A percentile compares a stretch with the other conserved stretches of the same genome.
Conservation (phyloP, 768 basidiomycete species). For the Boletus vinaceobasis region DNA sequence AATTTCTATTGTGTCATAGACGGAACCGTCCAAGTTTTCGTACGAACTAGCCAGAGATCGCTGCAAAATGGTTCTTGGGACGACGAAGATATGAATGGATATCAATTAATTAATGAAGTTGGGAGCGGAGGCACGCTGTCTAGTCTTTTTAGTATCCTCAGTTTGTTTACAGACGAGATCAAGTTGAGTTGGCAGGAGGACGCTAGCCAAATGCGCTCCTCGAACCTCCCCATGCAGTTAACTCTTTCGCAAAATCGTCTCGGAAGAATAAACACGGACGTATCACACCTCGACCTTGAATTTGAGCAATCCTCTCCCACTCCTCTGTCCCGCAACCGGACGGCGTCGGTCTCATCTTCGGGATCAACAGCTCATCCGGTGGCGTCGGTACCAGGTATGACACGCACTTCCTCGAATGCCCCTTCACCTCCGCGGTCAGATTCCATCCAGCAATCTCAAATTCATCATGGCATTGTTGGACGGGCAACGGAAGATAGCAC, state of each 20-base stretch:
- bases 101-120: conserved; percentile 95
- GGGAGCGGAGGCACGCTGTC: conserved; percentile 93
- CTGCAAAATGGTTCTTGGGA: conserved; percentile 65
- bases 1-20: conserved; percentile 98
- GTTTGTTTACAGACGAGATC: conserved; percentile 93
- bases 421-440: conserved; percentile 25
- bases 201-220: conserved; percentile 24
- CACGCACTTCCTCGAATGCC: conserved; percentile 12
- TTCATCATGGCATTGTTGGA: conserved; percentile 78
- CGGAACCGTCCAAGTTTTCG: conserved; percentile 93
- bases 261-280: conserved; percentile 57
- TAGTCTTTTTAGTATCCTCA: conserved; percentile 94
- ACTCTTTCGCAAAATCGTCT: conserved; percentile 27
- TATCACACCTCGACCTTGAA: conserved; percentile 55
- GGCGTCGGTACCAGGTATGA: conserved; percentile 27
- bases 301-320: conserved; percentile 25
- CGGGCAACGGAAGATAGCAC: conserved; percentile 93
- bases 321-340: conserved; percentile 36
- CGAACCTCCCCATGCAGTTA: conserved; percentile 20
- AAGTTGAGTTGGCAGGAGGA: conserved; percentile 90
- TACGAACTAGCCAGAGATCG: conserved; percentile 56
- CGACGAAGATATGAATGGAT: conserved; percentile 89
- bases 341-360: conserved; percentile 62
- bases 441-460: conserved; percentile 27
- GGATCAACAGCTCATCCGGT: conserved; percentile 63